Evolutionary conservation across 2,329 filamentous ascomycete species (phyloP).

Genomic region (Cordyceps tenuipes): DNA sequence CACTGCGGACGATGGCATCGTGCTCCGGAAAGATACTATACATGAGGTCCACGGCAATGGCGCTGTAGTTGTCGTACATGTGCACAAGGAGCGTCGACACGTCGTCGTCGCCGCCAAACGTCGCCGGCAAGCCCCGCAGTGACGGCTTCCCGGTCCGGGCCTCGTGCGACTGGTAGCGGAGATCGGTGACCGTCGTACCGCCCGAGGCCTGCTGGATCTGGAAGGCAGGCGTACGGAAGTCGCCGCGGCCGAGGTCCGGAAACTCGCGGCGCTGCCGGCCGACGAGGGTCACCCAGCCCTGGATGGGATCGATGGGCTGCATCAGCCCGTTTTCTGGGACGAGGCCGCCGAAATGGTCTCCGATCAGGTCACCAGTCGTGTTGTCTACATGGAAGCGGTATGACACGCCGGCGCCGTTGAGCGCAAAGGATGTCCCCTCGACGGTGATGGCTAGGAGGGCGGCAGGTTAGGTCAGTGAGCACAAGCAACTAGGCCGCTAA

Average conservation of each 20-base stretch:
- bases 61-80: slow-evolving; percentile 50
- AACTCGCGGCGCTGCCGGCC: slow-evolving; percentile 52
- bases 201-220: slow-evolving; percentile 46
- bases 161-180: slow-evolving; percentile 50
- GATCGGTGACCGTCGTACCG: slow-evolving; percentile 50
- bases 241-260: slow-evolving; percentile 54
- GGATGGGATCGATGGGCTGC: slow-evolving; percentile 23
- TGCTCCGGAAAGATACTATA: slow-evolving; percentile 57
- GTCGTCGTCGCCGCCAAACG: slow-evolving; percentile 46
- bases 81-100: slow-evolving; percentile 51
- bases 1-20: slow-evolving; percentile 53
- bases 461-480: background rate
- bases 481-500: background rate
- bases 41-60: slow-evolving; percentile 47
- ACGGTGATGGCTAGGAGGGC: slow-evolving; percentile 38
- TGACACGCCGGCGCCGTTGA: slow-evolving; percentile 48
- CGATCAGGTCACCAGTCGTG: slow-evolving; percentile 45
- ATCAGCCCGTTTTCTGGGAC: slow-evolving; percentile 40
- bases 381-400: slow-evolving; percentile 57
- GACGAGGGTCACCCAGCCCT: slow-evolving; percentile 46
- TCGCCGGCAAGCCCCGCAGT: slow-evolving; percentile 49
- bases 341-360: slow-evolving; percentile 53
- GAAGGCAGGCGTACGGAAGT: slow-evolving; percentile 54
- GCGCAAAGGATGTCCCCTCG: slow-evolving; percentile 46
- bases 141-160: slow-evolving; percentile 47